phyloP scores from a whole-genome alignment of 2,329 filamentous ascomycete genomes.

The Amylocarpus encephaloides region DNA sequence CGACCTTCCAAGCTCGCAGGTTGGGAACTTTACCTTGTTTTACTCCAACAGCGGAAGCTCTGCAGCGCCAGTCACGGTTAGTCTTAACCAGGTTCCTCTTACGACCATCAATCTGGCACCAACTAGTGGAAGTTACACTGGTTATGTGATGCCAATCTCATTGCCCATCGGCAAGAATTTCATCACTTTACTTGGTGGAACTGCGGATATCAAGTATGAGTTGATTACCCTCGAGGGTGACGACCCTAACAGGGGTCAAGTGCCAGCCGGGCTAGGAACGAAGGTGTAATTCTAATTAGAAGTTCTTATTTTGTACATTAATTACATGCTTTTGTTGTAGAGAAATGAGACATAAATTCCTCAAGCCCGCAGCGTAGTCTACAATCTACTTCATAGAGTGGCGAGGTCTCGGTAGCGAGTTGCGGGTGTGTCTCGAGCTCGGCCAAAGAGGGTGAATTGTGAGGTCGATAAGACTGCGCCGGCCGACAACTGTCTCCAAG shows the following conservation, averaged over 20 bases:
- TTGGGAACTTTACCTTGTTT: constrained; percentile 1
- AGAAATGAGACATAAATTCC: too few relatives aligned
- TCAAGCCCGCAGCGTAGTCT: too few relatives aligned
- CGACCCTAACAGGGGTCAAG: background rate
- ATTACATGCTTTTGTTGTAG: too few relatives aligned
- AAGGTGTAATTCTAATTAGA: background rate
- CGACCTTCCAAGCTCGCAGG: background rate
- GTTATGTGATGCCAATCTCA: background rate
- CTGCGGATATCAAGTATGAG: background rate
- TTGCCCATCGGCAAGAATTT: constrained; percentile 11
- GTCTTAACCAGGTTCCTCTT: constrained; percentile 8
- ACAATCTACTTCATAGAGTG: too few relatives aligned
- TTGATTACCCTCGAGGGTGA: background rate
- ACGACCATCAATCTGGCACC: background rate
- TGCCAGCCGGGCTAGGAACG: background rate
- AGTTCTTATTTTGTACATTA: too few relatives aligned
- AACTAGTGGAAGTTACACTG: constrained; percentile 5
- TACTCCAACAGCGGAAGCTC: constrained; percentile 4
- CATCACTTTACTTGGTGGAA: constrained; percentile 9
- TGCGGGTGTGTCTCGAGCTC: background rate
- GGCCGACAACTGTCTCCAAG: background rate
- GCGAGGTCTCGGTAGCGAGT: too few relatives aligned
- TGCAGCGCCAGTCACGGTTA: constrained; percentile 1
- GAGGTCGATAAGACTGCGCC: background rate
- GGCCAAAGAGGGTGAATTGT: background rate